Evolutionary conservation across 768 basidiomycete species (phyloP).

Genomic region (Leccinum incarnatum): DNA sequence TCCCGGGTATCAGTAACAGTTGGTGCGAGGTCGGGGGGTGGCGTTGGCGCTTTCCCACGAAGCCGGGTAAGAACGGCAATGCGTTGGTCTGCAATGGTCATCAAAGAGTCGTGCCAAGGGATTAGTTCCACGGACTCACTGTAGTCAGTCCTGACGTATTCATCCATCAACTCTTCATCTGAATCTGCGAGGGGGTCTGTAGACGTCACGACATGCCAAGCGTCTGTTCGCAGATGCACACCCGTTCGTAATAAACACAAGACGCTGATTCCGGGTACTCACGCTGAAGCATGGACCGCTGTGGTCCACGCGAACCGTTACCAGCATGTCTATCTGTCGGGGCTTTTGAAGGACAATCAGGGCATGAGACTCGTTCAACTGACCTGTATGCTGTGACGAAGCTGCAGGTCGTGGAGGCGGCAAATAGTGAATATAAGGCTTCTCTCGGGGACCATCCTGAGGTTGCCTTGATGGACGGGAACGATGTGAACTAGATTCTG

Average conservation of each 20-base stretch:
- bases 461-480: slow-evolving; percentile 24
- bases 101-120: not conserved
- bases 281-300: slow-evolving; percentile 49
- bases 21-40: slow-evolving; percentile 32
- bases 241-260: not conserved
- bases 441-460: slow-evolving; percentile 28
- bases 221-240: slow-evolving; percentile 44
- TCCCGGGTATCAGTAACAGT: slow-evolving; percentile 24
- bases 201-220: slow-evolving; percentile 64
- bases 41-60: slow-evolving; percentile 49
- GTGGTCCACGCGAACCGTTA: slow-evolving; percentile 22
- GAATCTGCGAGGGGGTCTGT: slow-evolving; percentile 70
- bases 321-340: slow-evolving; percentile 19
- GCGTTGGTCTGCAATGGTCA: slow-evolving; percentile 42
- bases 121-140: slow-evolving; percentile 39
- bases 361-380: slow-evolving; percentile 5
- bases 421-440: slow-evolving; percentile 35
- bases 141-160: slow-evolving; percentile 63
- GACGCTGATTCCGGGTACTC: slow-evolving; percentile 8
- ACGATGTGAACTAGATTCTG: slow-evolving; percentile 26
- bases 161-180: slow-evolving; percentile 67
- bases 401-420: slow-evolving; percentile 27
- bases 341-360: slow-evolving; percentile 3
- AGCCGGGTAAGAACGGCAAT: slow-evolving; percentile 52
- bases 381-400: slow-evolving; percentile 19